Evolutionary conservation across 352 stramenopile species (phyloP).

Genomic region (Globisporangium yorkense): DNA sequence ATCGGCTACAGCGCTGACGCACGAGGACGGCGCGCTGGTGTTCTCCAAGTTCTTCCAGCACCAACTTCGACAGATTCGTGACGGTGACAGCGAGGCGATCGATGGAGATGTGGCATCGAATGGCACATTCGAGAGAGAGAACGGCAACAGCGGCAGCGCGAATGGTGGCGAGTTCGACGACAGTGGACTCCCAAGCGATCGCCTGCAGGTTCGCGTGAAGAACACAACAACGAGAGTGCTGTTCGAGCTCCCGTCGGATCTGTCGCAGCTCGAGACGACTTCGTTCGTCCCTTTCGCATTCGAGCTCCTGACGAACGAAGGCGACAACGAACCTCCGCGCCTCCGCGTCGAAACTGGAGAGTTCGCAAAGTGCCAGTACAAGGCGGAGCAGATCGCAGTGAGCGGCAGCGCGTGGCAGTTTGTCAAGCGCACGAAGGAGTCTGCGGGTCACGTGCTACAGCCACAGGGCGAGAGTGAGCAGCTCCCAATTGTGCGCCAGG

Average conservation of each 20-base stretch:
- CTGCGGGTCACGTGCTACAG: conserved; percentile 11
- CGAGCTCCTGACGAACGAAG: conserved; percentile 36
- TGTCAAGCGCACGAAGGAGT: conserved; percentile 26
- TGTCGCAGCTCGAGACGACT: conserved; percentile 27
- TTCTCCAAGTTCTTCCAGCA: conserved; percentile 47
- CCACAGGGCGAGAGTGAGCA: neutral
- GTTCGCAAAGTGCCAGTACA: conserved; percentile 70
- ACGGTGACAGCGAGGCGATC: conserved; percentile 1
- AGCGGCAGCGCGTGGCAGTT: conserved; percentile 48
- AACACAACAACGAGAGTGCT: conserved; percentile 54
- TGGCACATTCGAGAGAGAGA: neutral
- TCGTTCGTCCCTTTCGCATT: conserved; percentile 50
- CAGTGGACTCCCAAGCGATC: conserved; percentile 24
- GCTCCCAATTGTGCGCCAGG: neutral
- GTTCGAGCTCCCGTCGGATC: conserved; percentile 52
- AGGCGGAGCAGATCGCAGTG: conserved; percentile 42
- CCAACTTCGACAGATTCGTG: conserved; percentile 5
- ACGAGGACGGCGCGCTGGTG: conserved; percentile 56
- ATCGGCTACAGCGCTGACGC: conserved; percentile 26
- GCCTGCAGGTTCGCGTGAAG: conserved; percentile 52
- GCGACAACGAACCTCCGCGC: conserved; percentile 26
- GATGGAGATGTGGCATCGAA: conserved; percentile 2
- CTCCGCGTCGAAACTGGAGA: conserved; percentile 53
- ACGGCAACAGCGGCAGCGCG: neutral
- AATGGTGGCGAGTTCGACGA: neutral